Conservation (phyloP, 495 filamentous ascomycete genomes). For the Talaromyces liani region DNA sequence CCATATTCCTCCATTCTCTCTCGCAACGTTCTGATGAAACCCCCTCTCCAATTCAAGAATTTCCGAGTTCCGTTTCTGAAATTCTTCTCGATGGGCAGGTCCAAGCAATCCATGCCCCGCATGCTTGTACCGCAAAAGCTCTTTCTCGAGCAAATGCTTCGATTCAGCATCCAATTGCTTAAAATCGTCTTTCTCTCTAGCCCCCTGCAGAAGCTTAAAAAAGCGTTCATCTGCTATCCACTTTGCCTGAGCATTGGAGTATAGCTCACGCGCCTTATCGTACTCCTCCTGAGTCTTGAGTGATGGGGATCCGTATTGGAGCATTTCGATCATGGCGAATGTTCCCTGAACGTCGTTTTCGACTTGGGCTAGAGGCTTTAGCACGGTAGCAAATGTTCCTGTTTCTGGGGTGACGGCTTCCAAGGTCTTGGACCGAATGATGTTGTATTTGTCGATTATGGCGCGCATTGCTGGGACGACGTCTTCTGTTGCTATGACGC, state of each 20-base stretch:
- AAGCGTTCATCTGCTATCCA: not conserved
- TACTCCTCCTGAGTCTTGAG: not conserved
- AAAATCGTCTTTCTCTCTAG: not conserved
- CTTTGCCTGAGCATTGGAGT: not conserved
- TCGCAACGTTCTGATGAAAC: not conserved
- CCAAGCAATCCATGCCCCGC: not conserved
- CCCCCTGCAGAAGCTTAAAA: not conserved
- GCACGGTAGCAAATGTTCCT: not conserved
- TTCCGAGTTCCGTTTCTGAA: not conserved
- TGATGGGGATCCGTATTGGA: not conserved
- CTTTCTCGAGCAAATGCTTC: not conserved
- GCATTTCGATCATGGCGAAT: not conserved
- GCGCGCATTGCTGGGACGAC: not conserved
- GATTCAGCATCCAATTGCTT: not conserved
- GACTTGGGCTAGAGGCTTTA: not conserved
- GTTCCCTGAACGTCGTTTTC: not conserved
- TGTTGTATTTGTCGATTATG: not conserved
- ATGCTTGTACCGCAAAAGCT: not conserved
- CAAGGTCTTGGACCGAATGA: not conserved
- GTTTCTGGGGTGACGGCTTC: not conserved
- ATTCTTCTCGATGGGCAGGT: not conserved
- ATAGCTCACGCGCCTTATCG: not conserved
- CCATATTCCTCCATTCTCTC: not conserved
- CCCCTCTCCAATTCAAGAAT: not conserved
- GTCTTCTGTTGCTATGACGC: not conserved